Percentiles rank a stretch among this genome's conserved stretches.
Conservation (phyloP, 2,329 filamentous ascomycete genomes). For the Claviceps sp. region DNA sequence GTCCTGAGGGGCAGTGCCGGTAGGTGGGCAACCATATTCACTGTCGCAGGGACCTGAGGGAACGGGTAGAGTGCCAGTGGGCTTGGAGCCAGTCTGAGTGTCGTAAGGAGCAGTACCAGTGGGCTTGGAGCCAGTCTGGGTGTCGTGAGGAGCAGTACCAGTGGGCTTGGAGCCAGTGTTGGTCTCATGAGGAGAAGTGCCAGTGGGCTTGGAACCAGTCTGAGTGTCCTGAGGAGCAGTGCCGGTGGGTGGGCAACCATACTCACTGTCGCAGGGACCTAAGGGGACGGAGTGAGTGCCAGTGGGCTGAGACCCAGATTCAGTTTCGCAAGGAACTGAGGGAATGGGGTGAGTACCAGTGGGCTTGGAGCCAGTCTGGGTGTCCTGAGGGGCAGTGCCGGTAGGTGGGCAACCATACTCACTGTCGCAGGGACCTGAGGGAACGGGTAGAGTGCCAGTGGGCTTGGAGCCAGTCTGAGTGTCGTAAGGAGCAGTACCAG, state of each 20-base stretch:
- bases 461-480: not conserved
- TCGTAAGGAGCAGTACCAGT: not conserved
- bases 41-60: not conserved
- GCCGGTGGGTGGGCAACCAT: too few species aligned
- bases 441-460: not conserved
- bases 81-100: not conserved
- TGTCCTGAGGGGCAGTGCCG: not conserved
- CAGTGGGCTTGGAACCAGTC: not conserved
- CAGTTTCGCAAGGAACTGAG: not conserved
- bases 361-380: not conserved
- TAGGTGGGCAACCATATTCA: not conserved
- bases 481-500: too few species aligned
- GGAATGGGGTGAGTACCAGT: not conserved
- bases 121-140: not conserved
- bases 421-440: not conserved
- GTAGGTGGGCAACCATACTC: not conserved
- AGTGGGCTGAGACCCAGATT: not conserved
- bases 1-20: not conserved
- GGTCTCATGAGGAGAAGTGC: not conserved
- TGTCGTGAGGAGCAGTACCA: not conserved
- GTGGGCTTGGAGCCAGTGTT: not conserved
- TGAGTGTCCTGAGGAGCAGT: not conserved
- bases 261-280: too few species aligned
- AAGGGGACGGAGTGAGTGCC: not conserved
- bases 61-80: not conserved